Evolutionary conservation across 1,139 yeast genomes (phyloP).

Genomic region (Pichia sp.): DNA sequence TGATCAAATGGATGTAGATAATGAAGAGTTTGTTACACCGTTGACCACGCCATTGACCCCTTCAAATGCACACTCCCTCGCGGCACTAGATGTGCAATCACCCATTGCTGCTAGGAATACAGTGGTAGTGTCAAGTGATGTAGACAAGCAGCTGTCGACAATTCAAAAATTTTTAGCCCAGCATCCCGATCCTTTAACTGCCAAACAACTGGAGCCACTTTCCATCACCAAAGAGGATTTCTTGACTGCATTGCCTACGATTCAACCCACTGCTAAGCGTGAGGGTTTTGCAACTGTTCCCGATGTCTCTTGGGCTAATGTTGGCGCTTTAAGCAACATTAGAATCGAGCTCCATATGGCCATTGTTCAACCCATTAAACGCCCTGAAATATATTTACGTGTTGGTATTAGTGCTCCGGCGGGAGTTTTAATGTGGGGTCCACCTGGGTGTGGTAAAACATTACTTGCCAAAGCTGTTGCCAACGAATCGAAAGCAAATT

Average conservation of each 20-base stretch:
- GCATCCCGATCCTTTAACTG: slow-evolving; percentile 77
- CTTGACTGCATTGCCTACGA: slow-evolving; percentile 77
- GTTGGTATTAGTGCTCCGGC: slow-evolving; percentile 97
- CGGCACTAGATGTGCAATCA: background rate
- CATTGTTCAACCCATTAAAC: slow-evolving; percentile 90
- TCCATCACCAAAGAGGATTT: slow-evolving; percentile 79
- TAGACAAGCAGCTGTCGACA: slow-evolving; percentile 43
- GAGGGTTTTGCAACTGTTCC: slow-evolving; percentile 99
- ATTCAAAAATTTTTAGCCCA: slow-evolving; percentile 67
- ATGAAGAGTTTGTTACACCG: slow-evolving; percentile 23
- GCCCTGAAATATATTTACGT: slow-evolving; percentile 82
- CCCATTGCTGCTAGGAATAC: background rate
- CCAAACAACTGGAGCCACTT: slow-evolving; percentile 69
- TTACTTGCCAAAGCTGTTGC: slow-evolving; percentile 96
- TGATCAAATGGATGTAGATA: slow-evolving; percentile 20
- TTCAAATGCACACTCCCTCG: slow-evolving; percentile 8
- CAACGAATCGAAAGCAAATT: slow-evolving; percentile 92
- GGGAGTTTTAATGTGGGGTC: slow-evolving; percentile 98
- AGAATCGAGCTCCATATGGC: slow-evolving; percentile 95
- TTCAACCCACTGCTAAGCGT: slow-evolving; percentile 96
- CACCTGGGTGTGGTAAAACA: slow-evolving; percentile 99
- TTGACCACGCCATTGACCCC: slow-evolving; percentile 18
- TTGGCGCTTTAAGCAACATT: slow-evolving; percentile 79
- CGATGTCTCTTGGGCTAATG: slow-evolving; percentile 92
- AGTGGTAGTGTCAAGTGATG: background rate